Percentiles rank a stretch among this genome's conserved stretches.
phyloP scores from a whole-genome alignment of 495 filamentous ascomycete genomes.

The Aspergillus taichungensis region DNA sequence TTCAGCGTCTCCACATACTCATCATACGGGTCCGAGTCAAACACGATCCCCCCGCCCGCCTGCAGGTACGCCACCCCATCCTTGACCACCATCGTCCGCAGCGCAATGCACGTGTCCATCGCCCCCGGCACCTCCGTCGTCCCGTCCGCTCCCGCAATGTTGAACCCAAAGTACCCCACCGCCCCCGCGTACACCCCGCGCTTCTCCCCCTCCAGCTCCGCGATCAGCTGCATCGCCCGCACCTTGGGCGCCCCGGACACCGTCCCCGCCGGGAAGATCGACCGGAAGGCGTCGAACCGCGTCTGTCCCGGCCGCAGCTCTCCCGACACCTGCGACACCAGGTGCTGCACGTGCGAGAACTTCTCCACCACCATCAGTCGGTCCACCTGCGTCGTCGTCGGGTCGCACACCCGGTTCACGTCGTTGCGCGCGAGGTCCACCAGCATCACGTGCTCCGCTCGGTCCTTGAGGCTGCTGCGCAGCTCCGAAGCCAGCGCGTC shows the following conservation, averaged over 20 bases:
- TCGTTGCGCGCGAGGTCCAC: conserved; percentile 98
- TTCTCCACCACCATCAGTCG: conserved; percentile 91
- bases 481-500: conserved; percentile 69
- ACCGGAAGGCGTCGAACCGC: conserved; percentile 90
- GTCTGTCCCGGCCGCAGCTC: conserved; percentile 73
- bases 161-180: conserved; percentile 65
- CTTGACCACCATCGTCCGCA: conserved; percentile 93
- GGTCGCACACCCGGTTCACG: conserved; percentile 92
- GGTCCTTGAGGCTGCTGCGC: conserved; percentile 75
- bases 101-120: conserved; percentile 98
- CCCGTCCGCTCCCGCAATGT: conserved; percentile 30
- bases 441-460: conserved; percentile 97
- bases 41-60: conserved; percentile 95
- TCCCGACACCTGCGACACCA: conserved; percentile 90
- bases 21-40: conserved; percentile 87
- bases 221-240: conserved; percentile 91
- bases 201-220: conserved; percentile 87
- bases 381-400: conserved; percentile 78
- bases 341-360: conserved; percentile 94
- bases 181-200: conserved; percentile 95
- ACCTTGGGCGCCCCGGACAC: conserved; percentile 95
- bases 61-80: conserved; percentile 87
- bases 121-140: conserved; percentile 55
- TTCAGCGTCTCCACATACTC: conserved; percentile 98
- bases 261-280: conserved; percentile 92